phyloP scores from a whole-genome alignment of 1,139 yeast species.

The Diutina siamensis region DNA sequence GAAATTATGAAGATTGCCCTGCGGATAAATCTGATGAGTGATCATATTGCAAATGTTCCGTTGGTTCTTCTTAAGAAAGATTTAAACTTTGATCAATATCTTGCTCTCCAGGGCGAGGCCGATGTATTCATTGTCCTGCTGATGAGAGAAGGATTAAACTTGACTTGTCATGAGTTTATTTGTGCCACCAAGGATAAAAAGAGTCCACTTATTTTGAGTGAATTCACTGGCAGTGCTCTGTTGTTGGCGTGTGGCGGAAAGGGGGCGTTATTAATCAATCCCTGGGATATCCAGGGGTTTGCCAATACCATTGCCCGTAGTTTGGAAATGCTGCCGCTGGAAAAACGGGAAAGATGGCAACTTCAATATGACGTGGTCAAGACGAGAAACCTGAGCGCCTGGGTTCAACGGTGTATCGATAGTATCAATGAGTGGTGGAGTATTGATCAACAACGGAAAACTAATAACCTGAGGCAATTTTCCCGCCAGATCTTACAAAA shows the following conservation, averaged over 20 bases:
- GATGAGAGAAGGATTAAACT: constrained; percentile 91
- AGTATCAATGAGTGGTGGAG: constrained; percentile 56
- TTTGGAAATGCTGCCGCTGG: constrained; percentile 49
- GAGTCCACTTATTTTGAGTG: constrained; percentile 80
- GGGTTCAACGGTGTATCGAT: constrained; percentile 55
- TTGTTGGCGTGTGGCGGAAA: constrained; percentile 39
- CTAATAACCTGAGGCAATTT: constrained; percentile 18
- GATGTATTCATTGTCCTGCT: constrained; percentile 81
- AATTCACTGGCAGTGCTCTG: constrained; percentile 89
- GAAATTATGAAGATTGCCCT: constrained; percentile 73
- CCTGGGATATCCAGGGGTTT: constrained; percentile 73
- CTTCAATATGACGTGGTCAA: constrained; percentile 45
- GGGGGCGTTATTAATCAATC: constrained; percentile 76
- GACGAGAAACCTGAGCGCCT: constrained; percentile 58
- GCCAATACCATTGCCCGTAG: constrained; percentile 51
- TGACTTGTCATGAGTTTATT: constrained; percentile 90
- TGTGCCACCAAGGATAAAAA: constrained; percentile 62
- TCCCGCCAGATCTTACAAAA: constrained; percentile 21
- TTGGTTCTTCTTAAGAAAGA: constrained; percentile 83
- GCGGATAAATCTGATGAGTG: constrained; percentile 67
- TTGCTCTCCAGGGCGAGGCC: constrained; percentile 79
- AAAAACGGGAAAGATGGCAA: constrained; percentile 52
- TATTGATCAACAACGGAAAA: constrained; percentile 29
- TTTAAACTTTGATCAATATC: constrained; percentile 76
- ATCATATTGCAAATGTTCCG: constrained; percentile 68